Evolutionary conservation across 305 asterid genomes (phyloP).

Genomic region (Rubia peregrina): DNA sequence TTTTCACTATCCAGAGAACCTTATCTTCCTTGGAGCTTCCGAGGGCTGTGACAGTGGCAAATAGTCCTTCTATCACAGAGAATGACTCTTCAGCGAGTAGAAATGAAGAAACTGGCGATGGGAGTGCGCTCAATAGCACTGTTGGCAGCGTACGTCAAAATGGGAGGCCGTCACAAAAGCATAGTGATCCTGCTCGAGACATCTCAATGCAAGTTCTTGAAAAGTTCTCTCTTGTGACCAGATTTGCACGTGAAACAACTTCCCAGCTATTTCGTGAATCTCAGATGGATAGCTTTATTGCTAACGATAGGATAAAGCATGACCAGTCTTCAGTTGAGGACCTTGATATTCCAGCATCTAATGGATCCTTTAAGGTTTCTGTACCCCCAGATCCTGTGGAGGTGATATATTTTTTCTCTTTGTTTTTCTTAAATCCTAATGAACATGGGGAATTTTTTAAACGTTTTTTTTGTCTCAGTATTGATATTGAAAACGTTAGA

Average conservation of each 20-base stretch:
- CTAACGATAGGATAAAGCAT: constrained; percentile 52
- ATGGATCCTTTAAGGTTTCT: constrained; percentile 45
- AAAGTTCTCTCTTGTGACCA: constrained; percentile 93
- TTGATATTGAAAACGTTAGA: neutral
- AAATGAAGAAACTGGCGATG: constrained; percentile 33
- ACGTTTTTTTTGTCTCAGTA: neutral
- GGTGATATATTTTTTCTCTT: constrained; percentile 36
- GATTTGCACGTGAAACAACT: constrained; percentile 99
- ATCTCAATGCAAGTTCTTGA: constrained; percentile 90
- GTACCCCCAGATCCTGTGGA: constrained; percentile 64
- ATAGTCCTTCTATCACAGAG: constrained; percentile 36
- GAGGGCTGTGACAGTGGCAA: constrained; percentile 53
- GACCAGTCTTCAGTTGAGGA: constrained; percentile 33
- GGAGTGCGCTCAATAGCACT: constrained; percentile 36
- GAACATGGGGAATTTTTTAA: neutral
- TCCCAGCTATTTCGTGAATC: constrained; percentile 89
- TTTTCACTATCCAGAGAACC: constrained; percentile 53
- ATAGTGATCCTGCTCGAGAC: constrained; percentile 85
- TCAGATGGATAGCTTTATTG: constrained; percentile 48
- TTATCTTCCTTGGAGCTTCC: constrained; percentile 95
- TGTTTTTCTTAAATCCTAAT: neutral
- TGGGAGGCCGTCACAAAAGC: constrained; percentile 58
- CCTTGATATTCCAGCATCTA: constrained; percentile 26
- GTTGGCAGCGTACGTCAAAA: constrained; percentile 38
- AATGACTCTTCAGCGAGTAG: constrained; percentile 36